These are phyloP conservation scores for Gleditsia sinensis DNA, from an alignment of 306 rosid genomes.

Conservation along the genomic window DNA sequence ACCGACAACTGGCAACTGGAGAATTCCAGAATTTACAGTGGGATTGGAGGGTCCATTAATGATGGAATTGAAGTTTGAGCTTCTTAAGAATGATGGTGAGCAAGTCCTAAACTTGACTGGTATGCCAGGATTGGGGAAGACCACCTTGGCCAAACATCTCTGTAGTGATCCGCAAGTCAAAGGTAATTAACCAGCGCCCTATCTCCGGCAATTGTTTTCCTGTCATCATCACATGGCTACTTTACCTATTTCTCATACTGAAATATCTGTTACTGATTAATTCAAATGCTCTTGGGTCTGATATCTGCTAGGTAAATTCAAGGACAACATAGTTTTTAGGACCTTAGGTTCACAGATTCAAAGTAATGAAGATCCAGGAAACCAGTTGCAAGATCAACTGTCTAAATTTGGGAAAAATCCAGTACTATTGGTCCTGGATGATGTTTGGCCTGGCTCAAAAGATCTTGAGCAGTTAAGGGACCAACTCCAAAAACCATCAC, in stretches of 20 bases:
- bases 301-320: neutral
- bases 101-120: conserved; percentile 37
- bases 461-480: conserved; percentile 1
- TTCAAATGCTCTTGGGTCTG: too few relatives aligned
- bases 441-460: conserved; percentile 41
- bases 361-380: conserved; percentile 15
- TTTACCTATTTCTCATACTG: too few relatives aligned
- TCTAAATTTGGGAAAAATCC: neutral
- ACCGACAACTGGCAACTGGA: conserved; percentile 13
- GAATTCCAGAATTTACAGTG: neutral
- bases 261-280: neutral
- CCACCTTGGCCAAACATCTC: conserved; percentile 36
- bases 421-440: conserved; percentile 46
- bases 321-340: neutral
- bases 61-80: conserved; percentile 25
- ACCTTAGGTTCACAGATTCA: neutral
- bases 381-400: neutral
- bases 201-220: too few relatives aligned
- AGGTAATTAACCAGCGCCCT: too few relatives aligned
- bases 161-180: conserved; percentile 31
- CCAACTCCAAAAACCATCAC: conserved; percentile 33
- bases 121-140: conserved; percentile 46
- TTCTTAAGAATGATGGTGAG: conserved; percentile 3
- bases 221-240: too few relatives aligned
- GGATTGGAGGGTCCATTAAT: conserved; percentile 19